Conservation (phyloP, 1,284 basidiomycete genomes). For the Erythrobasidium hasegawianum region DNA sequence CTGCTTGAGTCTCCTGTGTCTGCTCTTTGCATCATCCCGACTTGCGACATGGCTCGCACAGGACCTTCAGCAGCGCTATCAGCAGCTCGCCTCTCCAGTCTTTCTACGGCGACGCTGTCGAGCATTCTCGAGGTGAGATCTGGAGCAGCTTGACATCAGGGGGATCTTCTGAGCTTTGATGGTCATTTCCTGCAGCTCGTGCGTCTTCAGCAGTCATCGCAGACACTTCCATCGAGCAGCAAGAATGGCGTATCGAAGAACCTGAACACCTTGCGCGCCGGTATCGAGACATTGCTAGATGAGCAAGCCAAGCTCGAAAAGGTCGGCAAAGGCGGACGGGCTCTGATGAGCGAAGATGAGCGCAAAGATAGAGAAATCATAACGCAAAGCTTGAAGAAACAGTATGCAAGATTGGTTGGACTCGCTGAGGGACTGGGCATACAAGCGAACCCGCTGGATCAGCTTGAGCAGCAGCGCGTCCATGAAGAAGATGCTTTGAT, state of each 20-base stretch:
- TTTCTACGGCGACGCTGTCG: conserved; percentile 40
- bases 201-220: conserved; percentile 32
- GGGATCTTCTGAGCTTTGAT: neutral
- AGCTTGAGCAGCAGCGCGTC: conserved; percentile 1
- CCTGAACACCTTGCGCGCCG: conserved; percentile 32
- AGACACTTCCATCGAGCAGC: conserved; percentile 35
- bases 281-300: conserved; percentile 33
- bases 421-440: conserved; percentile 40
- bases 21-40: no score
- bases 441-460: conserved; percentile 19
- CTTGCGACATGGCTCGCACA: no score
- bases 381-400: conserved; percentile 36
- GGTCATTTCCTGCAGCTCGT: conserved; percentile 29
- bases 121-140: conserved; percentile 37
- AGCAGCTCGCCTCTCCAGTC: conserved; percentile 35
- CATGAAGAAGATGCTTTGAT: conserved; percentile 21
- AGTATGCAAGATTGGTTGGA: conserved; percentile 38
- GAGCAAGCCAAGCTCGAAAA: conserved; percentile 24
- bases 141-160: neutral
- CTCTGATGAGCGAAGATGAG: conserved; percentile 17
- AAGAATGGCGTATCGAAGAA: conserved; percentile 34
- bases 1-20: no score
- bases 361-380: conserved; percentile 33
- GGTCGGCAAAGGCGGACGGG: conserved; percentile 1
- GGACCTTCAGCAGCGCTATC: conserved; percentile 4